Evolutionary conservation across 1,284 basidiomycete genomes (phyloP).

Genomic region (Porodaedalea pini): DNA sequence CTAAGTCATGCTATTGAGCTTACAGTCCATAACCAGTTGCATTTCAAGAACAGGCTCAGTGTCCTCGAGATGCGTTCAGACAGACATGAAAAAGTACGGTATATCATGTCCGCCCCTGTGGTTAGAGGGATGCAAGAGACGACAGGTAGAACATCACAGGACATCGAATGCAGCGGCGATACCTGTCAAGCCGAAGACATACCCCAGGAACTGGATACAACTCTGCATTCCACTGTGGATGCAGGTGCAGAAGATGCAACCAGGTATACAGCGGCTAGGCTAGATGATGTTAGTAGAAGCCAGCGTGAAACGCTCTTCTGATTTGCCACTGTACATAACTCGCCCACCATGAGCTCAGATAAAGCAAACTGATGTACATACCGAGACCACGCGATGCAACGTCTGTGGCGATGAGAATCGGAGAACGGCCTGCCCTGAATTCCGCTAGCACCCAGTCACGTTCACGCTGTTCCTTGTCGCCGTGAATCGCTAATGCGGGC

Average conservation of each 20-base stretch:
- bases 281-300: constrained; percentile 12
- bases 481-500: constrained; percentile 98
- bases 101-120: constrained; percentile 13
- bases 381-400: constrained; percentile 99
- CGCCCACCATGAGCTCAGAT: constrained; percentile 6
- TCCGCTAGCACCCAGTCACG: constrained; percentile 98
- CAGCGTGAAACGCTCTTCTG: neutral
- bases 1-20: constrained; percentile 4
- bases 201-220: constrained; percentile 11
- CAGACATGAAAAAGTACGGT: constrained; percentile 9
- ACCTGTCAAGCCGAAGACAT: constrained; percentile 12
- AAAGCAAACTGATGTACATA: constrained; percentile 57
- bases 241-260: constrained; percentile 2
- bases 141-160: constrained; percentile 14
- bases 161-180: constrained; percentile 4
- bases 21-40: constrained; percentile 17
- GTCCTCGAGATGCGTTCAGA: constrained; percentile 16
- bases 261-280: constrained; percentile 17
- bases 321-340: constrained; percentile 12
- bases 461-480: constrained; percentile 98
- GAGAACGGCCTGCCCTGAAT: constrained; percentile 97
- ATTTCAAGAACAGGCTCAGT: constrained; percentile 14
- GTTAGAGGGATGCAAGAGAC: constrained; percentile 17
- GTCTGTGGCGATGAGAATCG: constrained; percentile 97
- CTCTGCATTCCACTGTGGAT: neutral